Conservation (phyloP, 2,329 filamentous ascomycete species). For the Beauveria pseudobassiana region DNA sequence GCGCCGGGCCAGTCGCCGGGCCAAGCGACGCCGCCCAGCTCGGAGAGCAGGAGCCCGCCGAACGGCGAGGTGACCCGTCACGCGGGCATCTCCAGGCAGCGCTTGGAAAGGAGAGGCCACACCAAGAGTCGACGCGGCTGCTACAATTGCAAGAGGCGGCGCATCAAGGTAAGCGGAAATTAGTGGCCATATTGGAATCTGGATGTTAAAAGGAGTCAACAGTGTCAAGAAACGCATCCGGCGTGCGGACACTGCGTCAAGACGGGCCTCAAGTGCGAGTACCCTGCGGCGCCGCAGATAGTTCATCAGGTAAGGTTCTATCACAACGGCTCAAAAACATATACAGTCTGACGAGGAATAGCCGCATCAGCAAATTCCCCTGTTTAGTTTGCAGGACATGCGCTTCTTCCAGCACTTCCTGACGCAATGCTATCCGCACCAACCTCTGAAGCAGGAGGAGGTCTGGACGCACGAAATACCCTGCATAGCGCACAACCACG, state of each 20-base stretch:
- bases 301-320: constrained; percentile 38
- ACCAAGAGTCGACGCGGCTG: constrained; percentile 60
- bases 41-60: constrained; percentile 20
- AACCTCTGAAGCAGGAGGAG: constrained; percentile 57
- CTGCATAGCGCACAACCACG: constrained; percentile 57
- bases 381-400: constrained; percentile 58
- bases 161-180: constrained; percentile 47
- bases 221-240: constrained; percentile 61
- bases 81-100: constrained; percentile 25
- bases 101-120: constrained; percentile 51
- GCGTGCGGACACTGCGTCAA: constrained; percentile 57
- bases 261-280: constrained; percentile 55
- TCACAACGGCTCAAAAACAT: neutral
- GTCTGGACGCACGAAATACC: constrained; percentile 63
- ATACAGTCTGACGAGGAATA: constrained; percentile 19
- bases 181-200: neutral
- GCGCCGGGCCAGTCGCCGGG: constrained; percentile 24
- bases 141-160: constrained; percentile 59
- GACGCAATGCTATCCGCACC: constrained; percentile 52
- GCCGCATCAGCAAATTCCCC: constrained; percentile 50
- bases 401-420: constrained; percentile 63
- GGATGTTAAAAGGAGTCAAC: constrained; percentile 13
- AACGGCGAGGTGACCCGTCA: constrained; percentile 15
- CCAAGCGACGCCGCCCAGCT: constrained; percentile 23
- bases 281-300: constrained; percentile 44